These are phyloP conservation scores for Cyberlindnera nakhonratchasimensis DNA, from an alignment of 805 yeast species.

Conservation along the genomic window DNA sequence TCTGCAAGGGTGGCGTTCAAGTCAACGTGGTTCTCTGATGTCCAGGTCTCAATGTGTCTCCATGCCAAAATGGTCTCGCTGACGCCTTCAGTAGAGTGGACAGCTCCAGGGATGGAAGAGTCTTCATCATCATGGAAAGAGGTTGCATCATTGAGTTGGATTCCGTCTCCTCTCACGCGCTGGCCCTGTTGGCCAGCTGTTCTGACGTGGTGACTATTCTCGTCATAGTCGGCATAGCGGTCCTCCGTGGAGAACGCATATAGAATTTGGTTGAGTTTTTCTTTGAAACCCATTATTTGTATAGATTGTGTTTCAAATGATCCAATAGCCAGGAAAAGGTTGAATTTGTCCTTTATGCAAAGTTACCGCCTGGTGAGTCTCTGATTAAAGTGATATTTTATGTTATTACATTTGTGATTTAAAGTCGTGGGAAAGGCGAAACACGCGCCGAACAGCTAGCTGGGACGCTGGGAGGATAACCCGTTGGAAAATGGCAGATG, in stretches of 20 bases:
- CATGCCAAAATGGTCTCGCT: slow-evolving; percentile 77
- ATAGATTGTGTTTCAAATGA: not conserved
- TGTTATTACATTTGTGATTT: too few relatives aligned
- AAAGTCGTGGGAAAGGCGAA: too few relatives aligned
- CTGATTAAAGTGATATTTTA: too few relatives aligned
- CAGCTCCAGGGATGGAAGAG: slow-evolving; percentile 24
- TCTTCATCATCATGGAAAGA: slow-evolving; percentile 36
- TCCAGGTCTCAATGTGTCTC: slow-evolving; percentile 87
- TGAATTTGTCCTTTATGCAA: not conserved
- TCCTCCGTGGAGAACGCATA: slow-evolving; percentile 65
- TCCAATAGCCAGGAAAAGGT: not conserved
- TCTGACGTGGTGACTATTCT: slow-evolving; percentile 37
- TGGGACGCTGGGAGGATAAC: too few relatives aligned
- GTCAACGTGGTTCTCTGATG: slow-evolving; percentile 75
- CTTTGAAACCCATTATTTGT: slow-evolving; percentile 37
- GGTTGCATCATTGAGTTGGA: slow-evolving; percentile 27
- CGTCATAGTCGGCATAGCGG: slow-evolving; percentile 65
- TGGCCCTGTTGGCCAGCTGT: slow-evolving; percentile 22
- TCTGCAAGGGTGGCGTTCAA: slow-evolving; percentile 71
- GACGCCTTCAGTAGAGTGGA: slow-evolving; percentile 53
- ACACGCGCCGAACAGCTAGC: too few relatives aligned
- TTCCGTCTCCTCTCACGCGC: slow-evolving; percentile 7
- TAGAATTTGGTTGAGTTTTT: slow-evolving; percentile 53
- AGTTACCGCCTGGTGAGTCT: too few relatives aligned
- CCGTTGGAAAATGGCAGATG: too few relatives aligned